Conservation (phyloP, 2,329 filamentous ascomycete genomes). For the Sporothrix euskadiensis region DNA sequence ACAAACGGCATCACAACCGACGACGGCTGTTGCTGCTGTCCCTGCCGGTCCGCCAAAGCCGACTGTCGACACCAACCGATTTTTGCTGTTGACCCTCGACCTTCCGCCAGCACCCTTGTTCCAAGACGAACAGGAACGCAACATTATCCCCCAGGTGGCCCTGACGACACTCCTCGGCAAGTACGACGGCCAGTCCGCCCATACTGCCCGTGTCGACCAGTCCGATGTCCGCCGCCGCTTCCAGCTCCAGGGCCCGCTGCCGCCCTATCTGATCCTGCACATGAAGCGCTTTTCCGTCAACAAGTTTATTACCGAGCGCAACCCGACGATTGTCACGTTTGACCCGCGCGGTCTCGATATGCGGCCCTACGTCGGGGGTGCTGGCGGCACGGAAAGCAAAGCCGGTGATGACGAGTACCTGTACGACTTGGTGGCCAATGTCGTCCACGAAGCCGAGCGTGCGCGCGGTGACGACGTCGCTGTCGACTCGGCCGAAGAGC, state of each 20-base stretch:
- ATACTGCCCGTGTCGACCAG: conserved; percentile 62
- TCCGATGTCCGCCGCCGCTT: conserved; percentile 86
- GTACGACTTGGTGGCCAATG: conserved; percentile 95
- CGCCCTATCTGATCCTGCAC: conserved; percentile 89
- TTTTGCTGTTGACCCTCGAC: conserved; percentile 90
- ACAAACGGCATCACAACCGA: not conserved
- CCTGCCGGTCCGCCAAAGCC: conserved; percentile 56
- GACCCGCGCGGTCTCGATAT: conserved; percentile 81
- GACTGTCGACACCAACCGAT: conserved; percentile 73
- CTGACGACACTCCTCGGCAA: conserved; percentile 82
- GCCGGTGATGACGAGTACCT: conserved; percentile 84
- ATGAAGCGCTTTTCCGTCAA: conserved; percentile 96
- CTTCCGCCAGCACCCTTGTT: conserved; percentile 90
- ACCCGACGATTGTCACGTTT: conserved; percentile 97
- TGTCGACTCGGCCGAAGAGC: conserved; percentile 75
- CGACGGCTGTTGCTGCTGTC: not conserved
- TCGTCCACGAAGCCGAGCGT: conserved; percentile 81
- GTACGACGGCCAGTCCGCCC: conserved; percentile 84
- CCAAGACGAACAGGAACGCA: conserved; percentile 89
- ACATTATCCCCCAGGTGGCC: conserved; percentile 92
- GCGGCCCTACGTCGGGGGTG: conserved; percentile 86
- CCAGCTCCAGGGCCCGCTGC: conserved; percentile 83
- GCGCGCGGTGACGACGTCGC: conserved; percentile 75
- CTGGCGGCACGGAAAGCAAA: conserved; percentile 71
- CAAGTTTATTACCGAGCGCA: conserved; percentile 94